These are phyloP conservation scores for Croton setiger DNA, from an alignment of 441 rosid species.

Conservation along the genomic window DNA sequence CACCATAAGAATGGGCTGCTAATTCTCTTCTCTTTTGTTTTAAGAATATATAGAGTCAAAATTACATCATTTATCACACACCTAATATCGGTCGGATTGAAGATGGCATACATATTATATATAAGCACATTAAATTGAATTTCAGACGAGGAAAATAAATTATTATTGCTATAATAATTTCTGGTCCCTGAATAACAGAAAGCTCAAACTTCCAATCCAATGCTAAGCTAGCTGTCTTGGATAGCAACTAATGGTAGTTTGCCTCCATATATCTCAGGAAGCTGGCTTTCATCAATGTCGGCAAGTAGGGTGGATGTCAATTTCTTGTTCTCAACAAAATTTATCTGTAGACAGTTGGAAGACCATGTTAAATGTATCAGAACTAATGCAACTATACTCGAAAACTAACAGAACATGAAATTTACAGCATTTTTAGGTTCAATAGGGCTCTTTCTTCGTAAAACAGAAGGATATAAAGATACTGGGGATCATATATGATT, in stretches of 20 bases:
- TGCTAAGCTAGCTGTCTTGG: constrained; percentile 36
- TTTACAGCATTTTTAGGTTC: not conserved
- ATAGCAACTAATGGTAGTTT: constrained; percentile 57
- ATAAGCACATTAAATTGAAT: not conserved
- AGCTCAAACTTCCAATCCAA: not conserved
- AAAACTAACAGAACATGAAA: not conserved
- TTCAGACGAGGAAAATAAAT: not conserved
- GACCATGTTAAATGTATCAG: not conserved
- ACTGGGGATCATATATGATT: not conserved
- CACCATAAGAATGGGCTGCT: no score
- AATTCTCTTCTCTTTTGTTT: no score
- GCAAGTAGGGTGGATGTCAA: constrained; percentile 49
- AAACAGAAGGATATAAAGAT: not conserved
- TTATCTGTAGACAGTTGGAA: constrained; percentile 42
- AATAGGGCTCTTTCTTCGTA: no score
- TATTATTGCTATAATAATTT: not conserved
- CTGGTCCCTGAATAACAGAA: not conserved
- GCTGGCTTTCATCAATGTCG: constrained; percentile 73
- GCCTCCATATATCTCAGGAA: constrained; percentile 75
- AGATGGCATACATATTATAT: not conserved
- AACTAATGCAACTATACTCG: not conserved
- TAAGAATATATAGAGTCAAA: no score
- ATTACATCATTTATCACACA: no score
- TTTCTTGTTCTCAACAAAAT: constrained; percentile 72
- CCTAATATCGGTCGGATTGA: not conserved